Percentiles rank a stretch among this genome's conserved stretches.
These are phyloP conservation scores for Drosera spatulata DNA, from an alignment of 179 eudicot genomes.

Conservation along the genomic window DNA sequence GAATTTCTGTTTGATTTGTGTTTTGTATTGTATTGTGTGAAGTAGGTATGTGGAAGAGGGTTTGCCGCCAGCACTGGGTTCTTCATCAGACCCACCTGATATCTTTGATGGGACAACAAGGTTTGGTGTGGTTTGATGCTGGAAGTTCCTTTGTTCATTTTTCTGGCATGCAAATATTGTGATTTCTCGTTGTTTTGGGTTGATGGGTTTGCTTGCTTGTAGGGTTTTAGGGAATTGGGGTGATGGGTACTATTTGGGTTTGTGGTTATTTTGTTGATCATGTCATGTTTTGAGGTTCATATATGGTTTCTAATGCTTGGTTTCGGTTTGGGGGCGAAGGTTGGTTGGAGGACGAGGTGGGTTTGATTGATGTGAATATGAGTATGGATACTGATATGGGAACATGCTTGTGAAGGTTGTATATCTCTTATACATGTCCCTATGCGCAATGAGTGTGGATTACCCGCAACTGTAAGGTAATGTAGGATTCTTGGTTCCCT, in stretches of 20 bases:
- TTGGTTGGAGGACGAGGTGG: too few relatives aligned
- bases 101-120: slow-evolving; percentile 76
- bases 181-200: too few relatives aligned
- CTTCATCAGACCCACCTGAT: slow-evolving; percentile 65
- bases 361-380: not conserved
- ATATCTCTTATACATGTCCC: slow-evolving; percentile 64
- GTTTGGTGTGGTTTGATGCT: slow-evolving; percentile 22
- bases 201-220: too few relatives aligned
- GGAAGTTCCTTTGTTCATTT: too few relatives aligned
- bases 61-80: slow-evolving; percentile 53
- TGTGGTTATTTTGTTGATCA: too few relatives aligned
- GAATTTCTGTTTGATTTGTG: not conserved
- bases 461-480: slow-evolving; percentile 62
- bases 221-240: too few relatives aligned
- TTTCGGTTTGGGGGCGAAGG: too few relatives aligned
- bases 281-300: too few relatives aligned
- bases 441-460: slow-evolving; percentile 79
- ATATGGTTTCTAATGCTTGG: too few relatives aligned
- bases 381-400: not conserved
- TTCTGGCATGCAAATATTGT: too few relatives aligned
- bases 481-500: not conserved
- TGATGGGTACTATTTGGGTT: too few relatives aligned
- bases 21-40: not conserved
- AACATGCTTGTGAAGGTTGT: slow-evolving; percentile 35
- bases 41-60: slow-evolving; percentile 31